phyloP scores from a whole-genome alignment of 1,284 basidiomycete species.

The Phlebopus sp. region DNA sequence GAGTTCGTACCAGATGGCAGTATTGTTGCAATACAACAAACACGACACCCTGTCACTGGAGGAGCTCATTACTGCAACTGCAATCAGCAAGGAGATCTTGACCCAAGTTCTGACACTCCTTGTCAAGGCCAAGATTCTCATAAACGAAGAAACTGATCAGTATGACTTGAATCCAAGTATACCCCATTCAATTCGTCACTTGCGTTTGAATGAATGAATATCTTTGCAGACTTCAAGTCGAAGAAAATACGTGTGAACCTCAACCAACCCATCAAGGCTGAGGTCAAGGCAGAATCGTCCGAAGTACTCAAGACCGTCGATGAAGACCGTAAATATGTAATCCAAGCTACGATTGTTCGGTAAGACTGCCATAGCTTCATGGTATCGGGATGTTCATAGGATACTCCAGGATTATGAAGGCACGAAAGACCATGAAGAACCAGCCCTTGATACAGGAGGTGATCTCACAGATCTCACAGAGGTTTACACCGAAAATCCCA shows the following conservation, averaged over 20 bases:
- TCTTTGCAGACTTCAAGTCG: conserved; percentile 79
- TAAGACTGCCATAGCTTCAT: conserved; percentile 34
- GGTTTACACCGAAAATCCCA: conserved; percentile 87
- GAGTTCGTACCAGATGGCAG: conserved; percentile 93
- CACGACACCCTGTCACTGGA: conserved; percentile 81
- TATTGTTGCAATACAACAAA: conserved; percentile 92
- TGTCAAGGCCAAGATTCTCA: conserved; percentile 87
- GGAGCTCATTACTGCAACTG: conserved; percentile 82
- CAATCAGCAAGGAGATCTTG: conserved; percentile 81
- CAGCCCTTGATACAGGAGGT: conserved; percentile 93
- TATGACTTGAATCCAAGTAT: conserved; percentile 93
- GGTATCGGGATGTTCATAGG: conserved; percentile 1
- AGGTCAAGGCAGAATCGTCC: conserved; percentile 87
- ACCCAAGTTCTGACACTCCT: conserved; percentile 81
- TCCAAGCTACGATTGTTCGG: conserved; percentile 97
- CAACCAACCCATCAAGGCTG: conserved; percentile 92
- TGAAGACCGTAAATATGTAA: conserved; percentile 95
- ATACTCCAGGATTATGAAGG: conserved; percentile 87
- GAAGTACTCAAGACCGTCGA: conserved; percentile 96
- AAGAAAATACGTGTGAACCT: conserved; percentile 97
- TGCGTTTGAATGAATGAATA: conserved; percentile 2
- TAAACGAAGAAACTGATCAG: conserved; percentile 81
- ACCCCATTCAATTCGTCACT: conserved; percentile 24
- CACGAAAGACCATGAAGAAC: conserved; percentile 97
- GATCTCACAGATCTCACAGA: conserved; percentile 85